These are phyloP conservation scores for Lipomyces oligophaga DNA, from an alignment of 805 yeast species.

Conservation along the genomic window DNA sequence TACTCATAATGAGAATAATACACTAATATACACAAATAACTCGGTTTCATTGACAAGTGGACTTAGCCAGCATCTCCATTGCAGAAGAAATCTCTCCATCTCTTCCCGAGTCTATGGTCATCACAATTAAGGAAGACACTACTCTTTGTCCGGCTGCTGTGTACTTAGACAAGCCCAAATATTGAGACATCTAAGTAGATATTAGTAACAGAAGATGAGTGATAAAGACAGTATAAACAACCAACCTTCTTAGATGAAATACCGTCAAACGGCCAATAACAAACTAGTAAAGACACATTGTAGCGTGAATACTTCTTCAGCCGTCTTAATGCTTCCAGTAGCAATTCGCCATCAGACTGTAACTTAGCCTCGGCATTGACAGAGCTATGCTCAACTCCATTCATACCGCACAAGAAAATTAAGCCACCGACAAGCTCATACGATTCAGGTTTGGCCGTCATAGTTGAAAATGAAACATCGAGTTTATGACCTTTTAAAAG, in stretches of 20 bases:
- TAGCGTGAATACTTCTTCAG: constrained; percentile 41
- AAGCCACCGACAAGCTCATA: constrained; percentile 45
- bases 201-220: neutral
- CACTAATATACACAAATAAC: too few relatives aligned
- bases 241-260: constrained; percentile 17
- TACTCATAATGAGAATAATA: too few relatives aligned
- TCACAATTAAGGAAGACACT: constrained; percentile 10
- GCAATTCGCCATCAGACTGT: constrained; percentile 39
- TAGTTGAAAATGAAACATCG: constrained; percentile 40
- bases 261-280: constrained; percentile 41
- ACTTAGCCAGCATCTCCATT: constrained; percentile 12
- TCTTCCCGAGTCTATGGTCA: constrained; percentile 13
- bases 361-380: constrained; percentile 37
- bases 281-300: constrained; percentile 42
- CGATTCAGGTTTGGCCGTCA: constrained; percentile 43
- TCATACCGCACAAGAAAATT: constrained; percentile 52
- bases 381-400: constrained; percentile 28
- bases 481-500: constrained; percentile 35
- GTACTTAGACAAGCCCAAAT: constrained; percentile 8
- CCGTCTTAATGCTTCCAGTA: constrained; percentile 40
- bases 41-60: constrained; percentile 14
- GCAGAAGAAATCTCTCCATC: constrained; percentile 13
- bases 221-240: neutral
- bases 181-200: constrained; percentile 4
- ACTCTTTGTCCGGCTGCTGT: constrained; percentile 1